A percentile compares a stretch with the other conserved stretches of the same genome.
phyloP scores from a whole-genome alignment of 2,329 filamentous ascomycete genomes.

The Colletotrichum abscissum region DNA sequence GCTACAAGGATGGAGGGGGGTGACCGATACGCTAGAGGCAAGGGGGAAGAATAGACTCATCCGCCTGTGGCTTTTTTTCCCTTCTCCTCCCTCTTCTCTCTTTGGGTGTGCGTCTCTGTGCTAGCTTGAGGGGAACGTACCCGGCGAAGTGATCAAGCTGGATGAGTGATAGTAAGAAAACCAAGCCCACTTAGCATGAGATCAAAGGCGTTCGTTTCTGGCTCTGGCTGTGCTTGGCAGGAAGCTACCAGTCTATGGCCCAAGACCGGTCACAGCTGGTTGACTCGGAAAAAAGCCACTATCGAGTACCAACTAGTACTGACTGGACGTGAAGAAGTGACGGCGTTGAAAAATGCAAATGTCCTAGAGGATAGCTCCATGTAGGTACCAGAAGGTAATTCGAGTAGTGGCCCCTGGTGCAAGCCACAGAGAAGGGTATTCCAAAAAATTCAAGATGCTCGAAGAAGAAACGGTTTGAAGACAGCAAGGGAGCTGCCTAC shows the following conservation, averaged over 20 bases:
- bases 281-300: conserved; percentile 12
- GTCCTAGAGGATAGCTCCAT: neutral
- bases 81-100: neutral
- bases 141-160: neutral
- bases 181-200: neutral
- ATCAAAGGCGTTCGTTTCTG: neutral
- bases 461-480: conserved; percentile 13
- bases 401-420: neutral
- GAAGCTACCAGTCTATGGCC: neutral
- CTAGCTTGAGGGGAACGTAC: neutral
- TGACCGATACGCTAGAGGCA: neutral
- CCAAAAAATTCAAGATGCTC: neutral
- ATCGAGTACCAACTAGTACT: conserved; percentile 5
- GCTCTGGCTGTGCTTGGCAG: neutral
- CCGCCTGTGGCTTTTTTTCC: neutral
- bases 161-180: neutral
- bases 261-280: conserved; percentile 7
- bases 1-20: neutral
- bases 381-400: neutral
- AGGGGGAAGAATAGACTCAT: neutral
- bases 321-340: neutral
- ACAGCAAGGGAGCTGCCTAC: neutral
- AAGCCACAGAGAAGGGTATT: conserved; percentile 9
- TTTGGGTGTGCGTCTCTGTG: neutral
- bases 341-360: conserved; percentile 8